Percentiles rank a stretch among this genome's conserved stretches.
These are phyloP conservation scores for Plasmodiophora brassicae DNA, from an alignment of 208 protist genomes.

Conservation along the genomic window DNA sequence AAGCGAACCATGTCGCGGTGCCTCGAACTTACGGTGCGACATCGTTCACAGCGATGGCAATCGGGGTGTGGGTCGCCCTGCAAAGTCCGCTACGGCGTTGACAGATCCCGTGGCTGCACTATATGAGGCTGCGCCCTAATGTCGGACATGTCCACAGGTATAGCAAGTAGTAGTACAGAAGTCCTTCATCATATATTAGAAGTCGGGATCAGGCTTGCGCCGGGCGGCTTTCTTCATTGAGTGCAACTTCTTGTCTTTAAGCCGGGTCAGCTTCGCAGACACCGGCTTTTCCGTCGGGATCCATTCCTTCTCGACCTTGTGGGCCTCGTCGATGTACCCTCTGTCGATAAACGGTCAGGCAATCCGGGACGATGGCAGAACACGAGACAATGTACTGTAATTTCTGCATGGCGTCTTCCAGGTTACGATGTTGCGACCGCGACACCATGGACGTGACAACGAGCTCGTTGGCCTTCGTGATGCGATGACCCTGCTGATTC, in stretches of 20 bases:
- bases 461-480: constrained; percentile 56
- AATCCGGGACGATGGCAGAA: background rate
- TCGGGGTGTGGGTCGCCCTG: no score
- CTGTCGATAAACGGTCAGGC: background rate
- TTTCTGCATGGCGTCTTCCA: constrained; percentile 49
- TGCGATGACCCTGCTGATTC: constrained; percentile 35
- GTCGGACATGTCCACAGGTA: no score
- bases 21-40: constrained; percentile 92
- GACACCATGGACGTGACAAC: constrained; percentile 29
- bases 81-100: background rate
- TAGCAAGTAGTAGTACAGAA: no score
- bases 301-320: background rate
- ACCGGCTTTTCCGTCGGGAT: background rate
- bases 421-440: constrained; percentile 50
- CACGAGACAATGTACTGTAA: constrained; percentile 39
- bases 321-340: background rate
- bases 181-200: no score
- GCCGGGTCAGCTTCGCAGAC: background rate
- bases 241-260: background rate
- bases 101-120: background rate
- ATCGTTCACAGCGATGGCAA: no score
- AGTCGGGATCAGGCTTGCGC: background rate
- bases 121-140: no score
- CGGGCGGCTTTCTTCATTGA: background rate
- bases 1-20: constrained; percentile 93